A percentile compares a stretch with the other conserved stretches of the same genome.
Evolutionary conservation across 164 flowering plant genomes (phyloP).

Genomic region (Chimonanthus salicifolius): DNA sequence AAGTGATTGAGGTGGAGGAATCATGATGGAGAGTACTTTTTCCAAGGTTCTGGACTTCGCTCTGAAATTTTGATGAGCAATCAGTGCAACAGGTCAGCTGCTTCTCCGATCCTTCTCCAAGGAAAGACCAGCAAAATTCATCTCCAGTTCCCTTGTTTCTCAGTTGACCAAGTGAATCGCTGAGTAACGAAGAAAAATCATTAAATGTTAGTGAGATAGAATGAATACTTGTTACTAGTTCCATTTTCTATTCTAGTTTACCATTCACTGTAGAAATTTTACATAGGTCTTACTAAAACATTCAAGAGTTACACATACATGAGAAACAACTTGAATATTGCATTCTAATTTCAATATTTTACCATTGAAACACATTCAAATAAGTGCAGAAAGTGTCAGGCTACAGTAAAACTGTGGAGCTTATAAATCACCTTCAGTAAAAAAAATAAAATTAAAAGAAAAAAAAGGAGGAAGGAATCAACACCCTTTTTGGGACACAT

Average conservation of each 20-base stretch:
- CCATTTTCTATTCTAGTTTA: neutral
- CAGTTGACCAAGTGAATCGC: conserved; percentile 33
- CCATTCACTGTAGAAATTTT: neutral
- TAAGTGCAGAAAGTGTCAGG: too few relatives aligned
- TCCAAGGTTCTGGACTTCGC: conserved; percentile 40
- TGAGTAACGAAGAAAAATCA: conserved; percentile 10
- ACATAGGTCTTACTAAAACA: too few relatives aligned
- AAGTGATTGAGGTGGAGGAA: conserved; percentile 29
- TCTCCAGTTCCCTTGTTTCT: conserved; percentile 37
- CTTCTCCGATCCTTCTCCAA: conserved; percentile 33
- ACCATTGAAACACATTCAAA: too few relatives aligned
- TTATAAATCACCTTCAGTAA: neutral
- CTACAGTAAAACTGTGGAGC: neutral
- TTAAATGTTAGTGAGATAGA: neutral
- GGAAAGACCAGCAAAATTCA: conserved; percentile 26
- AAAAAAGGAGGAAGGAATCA: neutral
- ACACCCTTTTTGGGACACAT: neutral
- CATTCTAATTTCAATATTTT: too few relatives aligned
- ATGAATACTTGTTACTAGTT: neutral
- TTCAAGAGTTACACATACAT: too few relatives aligned
- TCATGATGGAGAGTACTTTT: conserved; percentile 22
- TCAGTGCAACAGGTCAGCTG: conserved; percentile 50
- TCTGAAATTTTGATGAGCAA: conserved; percentile 46
- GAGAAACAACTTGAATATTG: too few relatives aligned
- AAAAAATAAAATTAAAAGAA: too few relatives aligned